Evolutionary conservation across 2,329 filamentous ascomycete genomes (phyloP), one percentile per base, ranked within the genome.

Genomic region (Parastagonospora nodorum): DNA sequence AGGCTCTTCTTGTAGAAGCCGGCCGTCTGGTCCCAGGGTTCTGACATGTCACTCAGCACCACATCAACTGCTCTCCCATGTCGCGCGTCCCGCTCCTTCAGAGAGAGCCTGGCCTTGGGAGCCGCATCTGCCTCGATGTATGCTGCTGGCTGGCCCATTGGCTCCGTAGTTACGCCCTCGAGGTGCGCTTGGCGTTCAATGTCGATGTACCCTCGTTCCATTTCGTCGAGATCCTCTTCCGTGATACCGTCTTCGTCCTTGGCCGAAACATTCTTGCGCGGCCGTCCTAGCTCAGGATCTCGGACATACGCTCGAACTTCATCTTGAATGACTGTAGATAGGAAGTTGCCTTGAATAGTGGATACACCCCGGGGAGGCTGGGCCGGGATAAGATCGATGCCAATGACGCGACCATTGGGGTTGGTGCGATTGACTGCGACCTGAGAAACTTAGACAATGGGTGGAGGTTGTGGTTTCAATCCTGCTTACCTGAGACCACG

Each of bases 31-130:
- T 86, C 82, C 92, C 92, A 97, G 88, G 94, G 92, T 82, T 83
- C 93, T 85, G 87, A 99, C 94, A 99, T 99, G 84, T 99, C 94
- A 85, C 91, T 96, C 72, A 99, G 80, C 72, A 99, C 90, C 70
- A 99, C 85, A 77, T 97, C 90, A 59, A 97, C 92, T 68, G 84
- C 84, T 67, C 82, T 82, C 56, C 82, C 82, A 39, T 69, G 57
- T 50, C 72, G 73, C 30, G 74, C 61, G 43, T 77, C 74, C 10
- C 71, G 65, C 37, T 71, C 67, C 42, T 64, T 64, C 30, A 62
- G 47, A 7, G 68, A 66, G 48, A 72, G 48, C 48, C 66, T 60
- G 5, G 63, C 53, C 37, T 63, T 46, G 62, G 60, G 31, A 57
- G 44, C 19, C 51, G 71, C 64, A 42, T 62, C 58, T 58, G 64